These are phyloP conservation scores for Fraxinus quadrangulata DNA, from an alignment of 257 asterid species.

Conservation along the genomic window DNA sequence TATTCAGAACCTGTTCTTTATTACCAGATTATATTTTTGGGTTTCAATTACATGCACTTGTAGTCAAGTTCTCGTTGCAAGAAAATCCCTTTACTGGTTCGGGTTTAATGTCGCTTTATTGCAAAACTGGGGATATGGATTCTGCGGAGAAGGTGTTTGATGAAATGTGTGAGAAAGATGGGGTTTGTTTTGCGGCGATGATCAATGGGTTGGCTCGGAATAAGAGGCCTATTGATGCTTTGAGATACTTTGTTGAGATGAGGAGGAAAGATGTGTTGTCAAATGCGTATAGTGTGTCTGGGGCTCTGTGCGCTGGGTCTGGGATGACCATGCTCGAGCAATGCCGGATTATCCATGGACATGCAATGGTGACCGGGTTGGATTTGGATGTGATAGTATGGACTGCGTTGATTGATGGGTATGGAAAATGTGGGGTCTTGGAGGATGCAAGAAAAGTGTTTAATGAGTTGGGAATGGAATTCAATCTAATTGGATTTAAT, in stretches of 20 bases:
- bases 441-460: slow-evolving; percentile 62
- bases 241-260: slow-evolving; percentile 59
- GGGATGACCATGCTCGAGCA: slow-evolving; percentile 73
- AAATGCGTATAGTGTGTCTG: slow-evolving; percentile 60
- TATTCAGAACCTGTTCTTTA: slow-evolving; percentile 62
- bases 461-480: slow-evolving; percentile 39
- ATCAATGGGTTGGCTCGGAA: slow-evolving; percentile 70
- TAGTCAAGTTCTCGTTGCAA: slow-evolving; percentile 46
- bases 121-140: slow-evolving; percentile 36
- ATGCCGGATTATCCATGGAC: slow-evolving; percentile 68
- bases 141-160: slow-evolving; percentile 64
- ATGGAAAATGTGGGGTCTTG: slow-evolving; percentile 77
- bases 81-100: slow-evolving; percentile 60
- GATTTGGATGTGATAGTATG: slow-evolving; percentile 47
- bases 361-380: slow-evolving; percentile 57
- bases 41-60: slow-evolving; percentile 59
- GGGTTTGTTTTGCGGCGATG: slow-evolving; percentile 63
- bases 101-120: slow-evolving; percentile 53
- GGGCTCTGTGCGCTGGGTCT: slow-evolving; percentile 65
- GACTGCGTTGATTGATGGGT: slow-evolving; percentile 69
- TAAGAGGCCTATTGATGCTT: slow-evolving; percentile 51
- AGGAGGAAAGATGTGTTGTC: slow-evolving; percentile 47
- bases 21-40: slow-evolving; percentile 38
- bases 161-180: slow-evolving; percentile 64
- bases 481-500: slow-evolving; percentile 58